Evolutionary conservation across 2,329 filamentous ascomycete genomes (phyloP).

Genomic region (Aspergillus arachidicola): DNA sequence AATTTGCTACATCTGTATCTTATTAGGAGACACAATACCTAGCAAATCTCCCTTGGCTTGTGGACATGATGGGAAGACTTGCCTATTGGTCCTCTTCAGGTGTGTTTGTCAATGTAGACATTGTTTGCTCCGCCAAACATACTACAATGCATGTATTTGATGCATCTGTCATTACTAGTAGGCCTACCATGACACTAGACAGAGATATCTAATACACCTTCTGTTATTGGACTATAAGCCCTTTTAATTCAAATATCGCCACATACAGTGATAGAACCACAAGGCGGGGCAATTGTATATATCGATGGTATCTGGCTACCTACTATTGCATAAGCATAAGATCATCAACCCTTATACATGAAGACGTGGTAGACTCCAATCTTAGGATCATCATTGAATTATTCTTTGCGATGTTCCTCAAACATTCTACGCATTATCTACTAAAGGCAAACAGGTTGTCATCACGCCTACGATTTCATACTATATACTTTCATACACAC

Average conservation of each 20-base stretch:
- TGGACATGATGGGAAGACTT: not conserved
- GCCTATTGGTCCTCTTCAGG: not conserved
- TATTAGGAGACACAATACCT: not conserved
- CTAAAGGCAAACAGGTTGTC: not conserved
- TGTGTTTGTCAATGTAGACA: not conserved
- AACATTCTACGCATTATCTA: not conserved
- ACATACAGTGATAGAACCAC: not conserved
- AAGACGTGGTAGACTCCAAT: too few relatives aligned
- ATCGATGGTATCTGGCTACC: too few relatives aligned
- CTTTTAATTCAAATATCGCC: too few relatives aligned
- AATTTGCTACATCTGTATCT: not conserved
- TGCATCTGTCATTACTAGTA: too few relatives aligned
- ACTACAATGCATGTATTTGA: too few relatives aligned
- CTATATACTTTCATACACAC: not conserved
- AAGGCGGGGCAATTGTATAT: too few relatives aligned
- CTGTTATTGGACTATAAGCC: too few relatives aligned
- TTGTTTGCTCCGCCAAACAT: not conserved
- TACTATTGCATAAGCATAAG: fast-evolving
- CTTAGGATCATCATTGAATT: too few relatives aligned
- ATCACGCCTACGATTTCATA: not conserved
- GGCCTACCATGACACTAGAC: too few relatives aligned
- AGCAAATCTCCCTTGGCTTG: not conserved
- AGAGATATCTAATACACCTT: too few relatives aligned
- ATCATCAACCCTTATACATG: too few relatives aligned
- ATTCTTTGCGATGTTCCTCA: too few relatives aligned